A percentile compares a stretch with the other conserved stretches of the same genome.
Evolutionary conservation across 495 filamentous ascomycete genomes (phyloP).

Genomic region (Tuber borchii): DNA sequence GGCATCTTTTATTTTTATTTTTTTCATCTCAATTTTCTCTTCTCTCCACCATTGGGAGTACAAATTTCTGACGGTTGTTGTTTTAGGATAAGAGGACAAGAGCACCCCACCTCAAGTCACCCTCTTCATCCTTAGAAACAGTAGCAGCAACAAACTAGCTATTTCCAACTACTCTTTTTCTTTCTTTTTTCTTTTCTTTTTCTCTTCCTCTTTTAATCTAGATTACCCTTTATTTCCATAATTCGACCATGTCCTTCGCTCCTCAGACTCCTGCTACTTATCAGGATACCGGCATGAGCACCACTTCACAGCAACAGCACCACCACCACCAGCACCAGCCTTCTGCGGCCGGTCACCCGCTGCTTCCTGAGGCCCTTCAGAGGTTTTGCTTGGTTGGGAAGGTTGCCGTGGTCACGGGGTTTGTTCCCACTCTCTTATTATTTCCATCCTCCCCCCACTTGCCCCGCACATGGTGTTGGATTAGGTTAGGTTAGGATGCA

Average conservation of each 20-base stretch:
- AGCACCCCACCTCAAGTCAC: background rate
- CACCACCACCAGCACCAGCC: background rate
- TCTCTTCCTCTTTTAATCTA: background rate
- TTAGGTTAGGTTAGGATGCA: background rate
- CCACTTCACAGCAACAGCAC: conserved; percentile 1
- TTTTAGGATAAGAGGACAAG: background rate
- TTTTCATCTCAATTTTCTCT: background rate
- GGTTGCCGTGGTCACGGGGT: conserved; percentile 68
- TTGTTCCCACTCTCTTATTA: conserved; percentile 40
- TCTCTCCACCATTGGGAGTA: background rate
- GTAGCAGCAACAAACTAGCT: background rate
- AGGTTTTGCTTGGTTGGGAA: conserved; percentile 57
- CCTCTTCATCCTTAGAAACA: background rate
- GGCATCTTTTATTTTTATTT: background rate
- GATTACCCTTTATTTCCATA: background rate
- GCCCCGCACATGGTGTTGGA: background rate
- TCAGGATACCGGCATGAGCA: conserved; percentile 4
- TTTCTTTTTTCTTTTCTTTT: too few relatives aligned
- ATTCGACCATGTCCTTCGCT: conserved; percentile 12
- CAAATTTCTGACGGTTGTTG: background rate
- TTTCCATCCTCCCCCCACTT: background rate
- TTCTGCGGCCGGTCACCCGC: conserved; percentile 19
- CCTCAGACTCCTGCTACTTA: conserved; percentile 11
- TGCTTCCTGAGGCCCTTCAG: conserved; percentile 32
- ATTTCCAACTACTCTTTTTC: background rate